Evolutionary conservation across 1,284 basidiomycete species (phyloP).

Genomic region (Erythrobasidium hasegawianum): DNA sequence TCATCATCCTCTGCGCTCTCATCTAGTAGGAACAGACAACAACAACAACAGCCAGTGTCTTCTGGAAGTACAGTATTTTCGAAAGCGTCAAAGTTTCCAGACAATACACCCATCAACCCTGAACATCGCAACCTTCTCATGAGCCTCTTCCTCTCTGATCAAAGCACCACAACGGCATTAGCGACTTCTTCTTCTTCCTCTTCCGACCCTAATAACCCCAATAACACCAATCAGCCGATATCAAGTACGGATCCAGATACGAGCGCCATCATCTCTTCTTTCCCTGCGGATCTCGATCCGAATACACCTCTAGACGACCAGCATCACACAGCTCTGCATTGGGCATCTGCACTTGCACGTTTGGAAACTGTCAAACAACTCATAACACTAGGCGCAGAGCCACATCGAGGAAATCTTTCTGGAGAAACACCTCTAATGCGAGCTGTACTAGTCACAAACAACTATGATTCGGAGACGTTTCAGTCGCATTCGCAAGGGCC

Average conservation of each 20-base stretch:
- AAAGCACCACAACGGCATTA: not conserved
- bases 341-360: conserved; percentile 82
- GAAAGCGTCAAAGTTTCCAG: conserved; percentile 3
- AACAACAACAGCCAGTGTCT: not conserved
- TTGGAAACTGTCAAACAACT: conserved; percentile 61
- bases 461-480: conserved; percentile 72
- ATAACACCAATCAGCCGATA: no score
- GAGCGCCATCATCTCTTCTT: conserved; percentile 16
- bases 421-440: conserved; percentile 95
- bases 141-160: conserved; percentile 25
- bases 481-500: conserved; percentile 54
- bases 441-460: conserved; percentile 82
- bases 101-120: not conserved
- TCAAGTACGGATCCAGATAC: conserved; percentile 13
- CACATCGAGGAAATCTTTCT: conserved; percentile 82
- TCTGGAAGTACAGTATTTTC: not conserved
- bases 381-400: conserved; percentile 71
- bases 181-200: not conserved
- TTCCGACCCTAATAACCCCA: not conserved
- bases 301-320: conserved; percentile 87
- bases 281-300: conserved; percentile 56
- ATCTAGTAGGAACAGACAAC: not conserved
- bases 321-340: conserved; percentile 89
- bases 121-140: conserved; percentile 33
- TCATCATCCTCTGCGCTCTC: not conserved